Base-by-base conservation (phyloP, 441 rosid species). In the Eruca vesicaria region DNA sequence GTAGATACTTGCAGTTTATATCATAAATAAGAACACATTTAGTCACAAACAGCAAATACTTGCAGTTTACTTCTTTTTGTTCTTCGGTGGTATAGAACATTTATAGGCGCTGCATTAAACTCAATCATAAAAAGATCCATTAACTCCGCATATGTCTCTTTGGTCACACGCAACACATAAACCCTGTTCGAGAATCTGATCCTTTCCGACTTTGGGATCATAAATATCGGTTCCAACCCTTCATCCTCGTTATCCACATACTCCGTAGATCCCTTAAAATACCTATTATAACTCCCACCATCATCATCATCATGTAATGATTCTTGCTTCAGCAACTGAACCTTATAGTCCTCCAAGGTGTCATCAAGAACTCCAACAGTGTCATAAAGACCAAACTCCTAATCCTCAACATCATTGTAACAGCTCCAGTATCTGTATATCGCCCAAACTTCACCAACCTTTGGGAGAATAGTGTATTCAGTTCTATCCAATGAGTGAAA, bases 381-480 rank as follows among this genome's bases (percentile, higher is more conserved):
- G 53, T 72, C 68, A 7, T 56, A 56, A 23, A 6, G 9, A 23
- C 33, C 33, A 23, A 12, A 14, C 10, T 21, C 61, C 31, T 11
- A 11, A 55, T 56, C 61, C 61, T 23, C 32, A 12, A 55, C 4
- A 12, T 55, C 60, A 55, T 21, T 2, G 8, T 23, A 1, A 23
- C 8, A 6, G 31, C 28, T 18, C 77, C 71, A 73, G 48, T 1
- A 29, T 73, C 33, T 81, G 74, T 88, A 88, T 80, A 94, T 63
- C 23, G 85, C 97, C 97, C 97, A 89, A 38, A 92, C 79, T 21
- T 94, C 93, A 6, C 90, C 86, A 19, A 78, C 82, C 60, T 72
- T 62, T 1, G 98, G 98, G 9, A 81, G 67, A 73, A 92, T 85
- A 55, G 63, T 29, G 67, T 68, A 90, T 32, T 83, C 86, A 52